phyloP scores from a whole-genome alignment of 1,284 basidiomycete genomes.

The Ustilago sp. region DNA sequence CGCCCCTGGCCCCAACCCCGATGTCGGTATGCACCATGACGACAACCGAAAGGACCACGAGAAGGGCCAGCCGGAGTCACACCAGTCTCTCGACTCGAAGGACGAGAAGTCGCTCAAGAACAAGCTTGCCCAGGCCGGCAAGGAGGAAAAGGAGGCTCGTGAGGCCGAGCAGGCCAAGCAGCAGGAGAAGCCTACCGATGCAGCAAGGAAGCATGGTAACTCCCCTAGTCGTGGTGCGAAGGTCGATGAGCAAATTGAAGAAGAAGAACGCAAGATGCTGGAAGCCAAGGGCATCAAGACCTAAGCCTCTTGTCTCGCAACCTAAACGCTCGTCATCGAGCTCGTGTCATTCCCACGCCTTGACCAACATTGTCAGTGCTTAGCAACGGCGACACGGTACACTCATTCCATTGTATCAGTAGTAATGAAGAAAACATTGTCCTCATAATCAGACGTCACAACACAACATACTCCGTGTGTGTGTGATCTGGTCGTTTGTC shows the following conservation, averaged over 20 bases:
- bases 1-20: conserved; percentile 52
- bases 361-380: not conserved
- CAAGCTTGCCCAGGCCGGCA: conserved; percentile 63
- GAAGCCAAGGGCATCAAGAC: conserved; percentile 59
- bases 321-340: not conserved
- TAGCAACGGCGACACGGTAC: not conserved
- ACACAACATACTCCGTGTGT: not conserved
- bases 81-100: conserved; percentile 58
- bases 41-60: conserved; percentile 60
- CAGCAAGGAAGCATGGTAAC: conserved; percentile 72
- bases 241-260: conserved; percentile 75
- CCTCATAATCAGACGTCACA: conserved; percentile 9
- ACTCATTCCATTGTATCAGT: conserved; percentile 12
- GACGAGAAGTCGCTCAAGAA: conserved; percentile 66
- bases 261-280: conserved; percentile 70
- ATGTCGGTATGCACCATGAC: conserved; percentile 52
- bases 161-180: conserved; percentile 49
- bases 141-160: conserved; percentile 56
- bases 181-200: conserved; percentile 48
- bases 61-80: conserved; percentile 60
- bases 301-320: conserved; percentile 4
- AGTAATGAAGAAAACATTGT: not conserved
- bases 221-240: conserved; percentile 76
- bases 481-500: not conserved
- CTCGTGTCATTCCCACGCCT: not conserved